These are phyloP conservation scores for Ananas comosus DNA, from an alignment of 176 grass and related monocot species.

Conservation along the genomic window DNA sequence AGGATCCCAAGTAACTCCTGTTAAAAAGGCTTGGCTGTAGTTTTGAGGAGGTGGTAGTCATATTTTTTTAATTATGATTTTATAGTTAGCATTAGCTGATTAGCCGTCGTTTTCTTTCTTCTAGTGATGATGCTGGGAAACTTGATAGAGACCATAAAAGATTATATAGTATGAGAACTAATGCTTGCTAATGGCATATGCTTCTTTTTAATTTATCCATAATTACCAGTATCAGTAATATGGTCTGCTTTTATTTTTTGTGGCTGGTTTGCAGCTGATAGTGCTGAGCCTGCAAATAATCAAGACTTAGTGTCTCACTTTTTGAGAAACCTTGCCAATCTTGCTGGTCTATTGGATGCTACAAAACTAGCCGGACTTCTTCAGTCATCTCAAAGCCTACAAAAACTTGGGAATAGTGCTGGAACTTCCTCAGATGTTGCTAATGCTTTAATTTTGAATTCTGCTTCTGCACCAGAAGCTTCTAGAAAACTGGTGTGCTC, in stretches of 20 bases:
- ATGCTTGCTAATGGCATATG: background rate
- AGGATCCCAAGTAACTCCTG: background rate
- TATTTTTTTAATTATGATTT: background rate
- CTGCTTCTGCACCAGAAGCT: constrained; percentile 15
- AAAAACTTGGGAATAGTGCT: constrained; percentile 35
- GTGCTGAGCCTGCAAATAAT: constrained; percentile 39
- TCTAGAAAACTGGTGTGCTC: background rate
- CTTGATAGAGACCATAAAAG: background rate
- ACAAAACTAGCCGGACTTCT: constrained; percentile 10
- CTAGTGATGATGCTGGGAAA: background rate
- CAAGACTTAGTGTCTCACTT: constrained; percentile 40
- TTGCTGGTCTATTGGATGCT: constrained; percentile 36
- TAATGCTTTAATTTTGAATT: constrained; percentile 28
- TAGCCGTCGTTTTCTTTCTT: background rate
- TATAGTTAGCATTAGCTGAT: background rate
- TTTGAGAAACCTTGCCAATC: constrained; percentile 48
- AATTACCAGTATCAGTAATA: background rate
- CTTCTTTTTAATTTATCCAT: background rate
- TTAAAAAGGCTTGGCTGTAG: background rate
- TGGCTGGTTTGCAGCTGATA: constrained; percentile 27
- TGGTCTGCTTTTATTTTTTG: background rate
- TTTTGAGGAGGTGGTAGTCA: background rate
- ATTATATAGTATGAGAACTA: background rate
- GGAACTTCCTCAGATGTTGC: constrained; percentile 30
- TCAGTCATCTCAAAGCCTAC: constrained; percentile 33